These are phyloP conservation scores for Deuterostichococcus epilithicus DNA, from an alignment of 139 green algal genomes.

Conservation along the genomic window DNA sequence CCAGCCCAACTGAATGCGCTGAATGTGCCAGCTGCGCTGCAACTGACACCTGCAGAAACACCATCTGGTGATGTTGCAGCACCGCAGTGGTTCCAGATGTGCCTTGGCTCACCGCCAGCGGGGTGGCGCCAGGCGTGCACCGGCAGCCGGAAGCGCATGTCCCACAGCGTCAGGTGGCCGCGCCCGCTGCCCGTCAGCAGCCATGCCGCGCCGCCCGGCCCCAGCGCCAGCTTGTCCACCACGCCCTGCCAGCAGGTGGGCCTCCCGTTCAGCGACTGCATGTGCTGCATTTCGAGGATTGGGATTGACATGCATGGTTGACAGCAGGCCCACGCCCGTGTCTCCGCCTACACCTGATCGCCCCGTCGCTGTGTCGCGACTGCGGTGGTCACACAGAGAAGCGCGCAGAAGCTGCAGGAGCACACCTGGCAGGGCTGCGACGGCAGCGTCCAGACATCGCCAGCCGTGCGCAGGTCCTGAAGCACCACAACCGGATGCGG, in stretches of 20 bases:
- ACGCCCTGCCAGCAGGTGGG: conserved; percentile 45
- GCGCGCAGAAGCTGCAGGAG: too few relatives aligned
- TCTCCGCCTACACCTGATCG: too few relatives aligned
- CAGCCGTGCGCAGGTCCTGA: conserved; percentile 52
- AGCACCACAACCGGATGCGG: not conserved
- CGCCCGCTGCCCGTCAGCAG: conserved; percentile 61
- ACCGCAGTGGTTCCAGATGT: too few relatives aligned
- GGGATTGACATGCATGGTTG: too few relatives aligned
- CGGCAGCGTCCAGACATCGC: conserved; percentile 58
- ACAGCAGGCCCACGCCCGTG: not conserved
- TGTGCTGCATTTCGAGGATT: not conserved
- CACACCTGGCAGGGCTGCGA: conserved; percentile 18
- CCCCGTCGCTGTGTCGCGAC: too few relatives aligned
- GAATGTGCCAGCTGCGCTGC: too few relatives aligned
- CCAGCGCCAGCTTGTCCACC: conserved; percentile 43
- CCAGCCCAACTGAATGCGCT: too few relatives aligned
- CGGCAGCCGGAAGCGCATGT: conserved; percentile 69
- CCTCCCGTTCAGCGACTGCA: not conserved
- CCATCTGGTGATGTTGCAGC: too few relatives aligned
- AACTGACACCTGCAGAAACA: too few relatives aligned
- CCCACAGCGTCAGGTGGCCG: conserved; percentile 69
- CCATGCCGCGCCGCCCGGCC: conserved; percentile 48
- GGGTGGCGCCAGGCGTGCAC: conserved; percentile 24
- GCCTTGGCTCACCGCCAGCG: not conserved
- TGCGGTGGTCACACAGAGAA: not conserved